Percentiles rank a stretch among this genome's conserved stretches.
phyloP scores from a whole-genome alignment of 2,329 filamentous ascomycete species.

The Septoria linicola region DNA sequence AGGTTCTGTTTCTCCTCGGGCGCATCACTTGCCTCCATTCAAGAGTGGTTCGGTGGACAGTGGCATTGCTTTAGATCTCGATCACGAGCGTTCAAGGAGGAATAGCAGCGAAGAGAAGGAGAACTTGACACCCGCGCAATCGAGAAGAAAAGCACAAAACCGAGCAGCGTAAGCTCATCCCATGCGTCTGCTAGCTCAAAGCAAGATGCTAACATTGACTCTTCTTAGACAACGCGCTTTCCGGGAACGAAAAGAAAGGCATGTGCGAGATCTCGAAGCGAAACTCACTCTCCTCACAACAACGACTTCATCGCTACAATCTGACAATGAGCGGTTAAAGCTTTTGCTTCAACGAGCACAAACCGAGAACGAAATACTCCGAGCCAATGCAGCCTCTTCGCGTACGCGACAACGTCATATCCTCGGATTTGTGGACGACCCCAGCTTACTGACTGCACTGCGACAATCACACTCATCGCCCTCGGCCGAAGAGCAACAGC shows the following conservation, averaged over 20 bases:
- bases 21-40: constrained; percentile 29
- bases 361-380: constrained; percentile 90
- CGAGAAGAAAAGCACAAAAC: constrained; percentile 67
- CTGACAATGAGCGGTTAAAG: constrained; percentile 85
- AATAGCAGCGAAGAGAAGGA: constrained; percentile 52
- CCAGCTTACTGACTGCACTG: constrained; percentile 27
- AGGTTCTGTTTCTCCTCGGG: constrained; percentile 31
- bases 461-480: constrained; percentile 20
- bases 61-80: constrained; percentile 43
- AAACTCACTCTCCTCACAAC: constrained; percentile 78
- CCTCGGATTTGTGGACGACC: constrained; percentile 39
- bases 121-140: constrained; percentile 49
- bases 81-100: constrained; percentile 34
- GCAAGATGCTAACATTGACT: background rate
- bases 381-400: constrained; percentile 65
- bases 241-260: constrained; percentile 90
- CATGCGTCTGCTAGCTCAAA: background rate
- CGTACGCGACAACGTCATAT: constrained; percentile 47
- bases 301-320: constrained; percentile 67
- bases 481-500: constrained; percentile 20
- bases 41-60: constrained; percentile 45
- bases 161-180: constrained; percentile 62
- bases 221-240: constrained; percentile 83
- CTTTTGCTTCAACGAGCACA: constrained; percentile 77
- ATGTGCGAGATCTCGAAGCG: constrained; percentile 87